Evolutionary conservation across 1,284 basidiomycete genomes (phyloP), one percentile per base, ranked within the genome.

Genomic region (Naganishia sp.): DNA sequence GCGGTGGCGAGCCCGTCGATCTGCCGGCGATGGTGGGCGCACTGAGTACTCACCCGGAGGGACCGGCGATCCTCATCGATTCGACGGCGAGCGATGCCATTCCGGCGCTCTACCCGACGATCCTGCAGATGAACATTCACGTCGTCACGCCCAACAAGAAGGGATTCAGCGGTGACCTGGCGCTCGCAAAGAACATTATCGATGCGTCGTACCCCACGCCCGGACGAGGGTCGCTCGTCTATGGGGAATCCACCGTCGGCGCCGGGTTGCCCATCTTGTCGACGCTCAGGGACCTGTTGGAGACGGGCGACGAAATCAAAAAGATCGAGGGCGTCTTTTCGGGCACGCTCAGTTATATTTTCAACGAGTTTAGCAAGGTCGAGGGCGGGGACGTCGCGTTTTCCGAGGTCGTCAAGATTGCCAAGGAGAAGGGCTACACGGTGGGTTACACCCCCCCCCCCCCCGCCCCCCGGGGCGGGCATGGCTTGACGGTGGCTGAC

Each of bases 131-230:
- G 7, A 94, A 93, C 9, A 85, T 98, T 64, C 86, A 89, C 76
- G 86, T 99, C 70, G 88, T 96, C 52, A 99, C 95, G 0, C 95
- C 96, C 16, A 99, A 98, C 84, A 99, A 99, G 81, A 98, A 98
- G 81, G 95, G 90, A 0, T 92, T 90, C 76, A 95, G 92, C 4
- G 88, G 89, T 0, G 83, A 86, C n/a, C 81, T 88, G 42, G 75
- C 75, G 18, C 81, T 97, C 46, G 97, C 90, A 77, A 82, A 89
- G 64, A 79, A 82, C 46, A 94, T 98, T 71, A 74, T 77, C 13
- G 85, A 86, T 0, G 70, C 73, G 5, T 83, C 73, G 23, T 78
- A 80, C 55, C 81, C 82, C 67, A 10, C 53, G 36, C 84, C 84
- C 64, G 85, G 90, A 46, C 84, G 86, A 23, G 59, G 64, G 13